Evolutionary conservation across 345 rosid genomes (phyloP).

Genomic region (Jatropha curcas): DNA sequence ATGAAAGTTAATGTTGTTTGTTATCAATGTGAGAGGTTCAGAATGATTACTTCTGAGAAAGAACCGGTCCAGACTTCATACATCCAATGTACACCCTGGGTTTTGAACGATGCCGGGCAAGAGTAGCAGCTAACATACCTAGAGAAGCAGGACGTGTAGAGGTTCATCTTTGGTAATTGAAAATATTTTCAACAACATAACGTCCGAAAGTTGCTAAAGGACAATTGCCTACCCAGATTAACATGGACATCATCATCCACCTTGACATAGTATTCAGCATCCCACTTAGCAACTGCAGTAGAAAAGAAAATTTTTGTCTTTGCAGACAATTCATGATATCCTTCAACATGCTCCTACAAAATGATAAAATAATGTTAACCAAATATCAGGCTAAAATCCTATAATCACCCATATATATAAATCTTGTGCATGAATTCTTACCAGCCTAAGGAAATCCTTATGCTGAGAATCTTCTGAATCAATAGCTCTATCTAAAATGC

Average conservation of each 20-base stretch:
- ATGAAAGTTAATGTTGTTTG: not conserved
- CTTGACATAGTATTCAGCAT: constrained; percentile 89
- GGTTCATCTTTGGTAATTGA: constrained; percentile 3
- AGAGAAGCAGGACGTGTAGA: constrained; percentile 15
- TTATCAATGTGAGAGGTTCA: not conserved
- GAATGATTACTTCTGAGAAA: constrained; percentile 72
- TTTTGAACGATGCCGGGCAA: constrained; percentile 83
- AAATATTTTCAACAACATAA: not conserved
- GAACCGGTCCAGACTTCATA: constrained; percentile 99
- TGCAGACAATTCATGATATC: constrained; percentile 94
- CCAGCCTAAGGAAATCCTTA: constrained; percentile 96
- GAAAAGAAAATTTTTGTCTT: constrained; percentile 92
- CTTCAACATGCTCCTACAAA: constrained; percentile 91
- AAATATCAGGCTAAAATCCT: not conserved
- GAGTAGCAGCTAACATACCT: constrained; percentile 91
- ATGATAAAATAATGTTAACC: constrained; percentile 8
- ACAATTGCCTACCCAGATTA: constrained; percentile 69
- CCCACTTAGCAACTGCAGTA: constrained; percentile 94
- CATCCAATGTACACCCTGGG: constrained; percentile 92
- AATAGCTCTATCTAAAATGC: constrained; percentile 94
- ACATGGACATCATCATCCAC: constrained; percentile 99
- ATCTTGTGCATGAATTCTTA: constrained; percentile 27
- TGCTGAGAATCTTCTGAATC: constrained; percentile 96
- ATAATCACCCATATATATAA: not conserved
- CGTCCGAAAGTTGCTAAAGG: not conserved